Percentiles rank a stretch among this genome's conserved stretches.
Evolutionary conservation across 352 stramenopile species (phyloP).

Genomic region (Globisporangium takayamanum): DNA sequence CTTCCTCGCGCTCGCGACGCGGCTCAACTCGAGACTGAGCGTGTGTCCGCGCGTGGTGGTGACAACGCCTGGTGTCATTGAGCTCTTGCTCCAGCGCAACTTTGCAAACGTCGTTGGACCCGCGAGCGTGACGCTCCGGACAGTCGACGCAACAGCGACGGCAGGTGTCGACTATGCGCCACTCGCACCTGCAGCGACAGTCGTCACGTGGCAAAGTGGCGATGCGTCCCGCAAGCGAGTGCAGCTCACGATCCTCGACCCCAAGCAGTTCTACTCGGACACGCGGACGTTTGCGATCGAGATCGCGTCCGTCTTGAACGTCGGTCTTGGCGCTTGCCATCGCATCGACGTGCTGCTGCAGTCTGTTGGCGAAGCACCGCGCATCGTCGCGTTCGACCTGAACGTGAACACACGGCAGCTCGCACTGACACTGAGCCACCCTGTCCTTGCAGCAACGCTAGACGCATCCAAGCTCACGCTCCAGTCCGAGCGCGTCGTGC

Average conservation of each 20-base stretch:
- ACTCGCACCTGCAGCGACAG: conserved; percentile 11
- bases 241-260: conserved; percentile 31
- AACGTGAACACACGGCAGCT: conserved; percentile 40
- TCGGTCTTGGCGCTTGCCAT: conserved; percentile 45
- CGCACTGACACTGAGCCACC: conserved; percentile 24
- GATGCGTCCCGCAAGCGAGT: conserved; percentile 35
- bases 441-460: conserved; percentile 34
- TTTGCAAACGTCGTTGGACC: conserved; percentile 27
- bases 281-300: conserved; percentile 42
- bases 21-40: conserved; percentile 42
- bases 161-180: conserved; percentile 44
- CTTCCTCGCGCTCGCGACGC: conserved; percentile 43
- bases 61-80: conserved; percentile 25
- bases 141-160: conserved; percentile 40
- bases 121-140: conserved; percentile 29
- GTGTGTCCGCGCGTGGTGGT: conserved; percentile 40
- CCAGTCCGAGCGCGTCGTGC: conserved; percentile 21
- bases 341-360: conserved; percentile 27
- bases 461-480: conserved; percentile 40
- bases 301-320: conserved; percentile 32
- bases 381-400: conserved; percentile 37
- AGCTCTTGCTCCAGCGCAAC: conserved; percentile 42
- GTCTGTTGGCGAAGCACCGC: conserved; percentile 25
- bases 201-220: conserved; percentile 24
- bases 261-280: conserved; percentile 27